A percentile compares a stretch with the other conserved stretches of the same genome.
Conservation (phyloP, 768 basidiomycete species). For the Lenzites betulinus region DNA sequence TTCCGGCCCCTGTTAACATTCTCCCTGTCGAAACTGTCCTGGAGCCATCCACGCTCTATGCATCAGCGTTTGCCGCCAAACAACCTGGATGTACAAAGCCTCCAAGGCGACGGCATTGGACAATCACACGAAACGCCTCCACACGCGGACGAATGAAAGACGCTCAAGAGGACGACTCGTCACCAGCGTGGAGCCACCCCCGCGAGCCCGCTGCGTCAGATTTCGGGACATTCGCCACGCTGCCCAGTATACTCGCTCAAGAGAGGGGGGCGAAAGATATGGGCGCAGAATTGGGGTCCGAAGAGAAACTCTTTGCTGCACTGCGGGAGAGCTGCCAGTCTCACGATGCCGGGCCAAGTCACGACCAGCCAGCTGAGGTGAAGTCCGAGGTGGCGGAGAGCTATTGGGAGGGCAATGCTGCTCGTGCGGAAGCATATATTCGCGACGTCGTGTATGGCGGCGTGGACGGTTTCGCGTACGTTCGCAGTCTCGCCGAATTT, state of each 20-base stretch:
- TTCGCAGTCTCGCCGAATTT: constrained; percentile 77
- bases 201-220: constrained; percentile 59
- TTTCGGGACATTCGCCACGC: constrained; percentile 60
- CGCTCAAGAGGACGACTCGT: constrained; percentile 49
- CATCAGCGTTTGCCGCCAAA: not conserved
- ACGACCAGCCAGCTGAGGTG: constrained; percentile 19
- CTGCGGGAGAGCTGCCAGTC: constrained; percentile 25
- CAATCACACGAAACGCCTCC: constrained; percentile 51
- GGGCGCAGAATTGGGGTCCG: constrained; percentile 29
- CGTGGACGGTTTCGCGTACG: constrained; percentile 73
- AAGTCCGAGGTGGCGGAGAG: constrained; percentile 24
- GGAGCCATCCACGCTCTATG: constrained; percentile 13
- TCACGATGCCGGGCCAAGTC: not conserved
- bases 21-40: constrained; percentile 22
- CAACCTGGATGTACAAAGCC: constrained; percentile 17
- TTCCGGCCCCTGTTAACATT: constrained; percentile 34
- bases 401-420: constrained; percentile 54
- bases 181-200: constrained; percentile 47
- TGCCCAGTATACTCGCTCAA: constrained; percentile 44
- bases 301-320: constrained; percentile 31
- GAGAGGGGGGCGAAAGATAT: constrained; percentile 22
- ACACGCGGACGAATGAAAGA: constrained; percentile 50
- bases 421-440: constrained; percentile 66
- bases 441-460: constrained; percentile 81
- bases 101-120: constrained; percentile 61